Base-by-base conservation (phyloP, 208 protist genomes). In the Wallacemonas sp. region DNA sequence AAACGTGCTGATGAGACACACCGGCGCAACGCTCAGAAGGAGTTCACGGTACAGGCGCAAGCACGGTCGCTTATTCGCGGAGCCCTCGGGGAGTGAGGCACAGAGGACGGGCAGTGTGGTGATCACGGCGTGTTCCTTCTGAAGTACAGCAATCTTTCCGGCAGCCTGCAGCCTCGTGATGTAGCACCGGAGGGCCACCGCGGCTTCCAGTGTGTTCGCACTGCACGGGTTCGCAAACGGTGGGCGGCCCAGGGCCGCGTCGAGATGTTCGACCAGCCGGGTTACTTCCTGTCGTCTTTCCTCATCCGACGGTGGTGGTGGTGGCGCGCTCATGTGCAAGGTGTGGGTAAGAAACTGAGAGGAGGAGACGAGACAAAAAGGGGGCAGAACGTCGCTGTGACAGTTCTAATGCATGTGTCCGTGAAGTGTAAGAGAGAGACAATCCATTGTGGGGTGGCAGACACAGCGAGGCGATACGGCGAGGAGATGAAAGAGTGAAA, bases 61-160 rank as follows among this genome's bases (percentile, higher is more conserved):
- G 57, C 82, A 91, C 4, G 88, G 88, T 3, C 22, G 23, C 16
- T 52, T 64, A 46, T 70, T 62, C 4, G 65, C 70, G 0, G 80
- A 89, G 8, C 90, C 90, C 1, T 81, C 75, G 3, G 22, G 81
- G 12, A 93, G 57, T 0, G 90, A 73, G 4, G 90, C 86, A 49
- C 82, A 92, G 12, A 92, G 74, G 12, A 95, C 71, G 2, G 90
- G 87, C 8, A 95, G 63, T 3, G 84, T 93, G 26, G 76, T 89
- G 2, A 79, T 86, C 4, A 87, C 71, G 29, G 82, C 80, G 8
- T n/a, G 44, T 1, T 65, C 65, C 0, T 69, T 59, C 0, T 74
- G 61, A 3, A 94, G 49, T 0, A 59, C 16, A 3, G 33, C 26
- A 3, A 86, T 46, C 26, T 70, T 78, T 20, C 65, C 63, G 4